Evolutionary conservation across 2,329 filamentous ascomycete species (phyloP), one percentile per base, ranked within the genome.

Genomic region (Aspergillus proliferans): DNA sequence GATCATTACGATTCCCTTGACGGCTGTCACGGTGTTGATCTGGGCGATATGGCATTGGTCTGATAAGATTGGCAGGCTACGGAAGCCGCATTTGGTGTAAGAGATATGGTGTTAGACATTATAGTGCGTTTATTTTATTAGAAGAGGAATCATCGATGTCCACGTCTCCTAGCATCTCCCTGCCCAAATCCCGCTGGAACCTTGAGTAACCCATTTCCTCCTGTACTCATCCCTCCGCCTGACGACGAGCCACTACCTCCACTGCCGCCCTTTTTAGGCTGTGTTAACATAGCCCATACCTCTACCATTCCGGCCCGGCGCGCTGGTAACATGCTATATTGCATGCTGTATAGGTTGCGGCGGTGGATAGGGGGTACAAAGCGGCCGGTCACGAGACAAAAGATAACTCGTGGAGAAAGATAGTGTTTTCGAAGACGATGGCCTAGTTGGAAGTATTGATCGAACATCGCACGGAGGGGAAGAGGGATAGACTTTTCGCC

Each of bases 321-420:
- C 6, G 88, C 86, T 0, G 94, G 94, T 38, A 98, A 78, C 89
- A 97, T 97, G 72, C 89, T 95, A 70, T 98, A 98, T 71, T 98
- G 93, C 61, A 98, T 76, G 58, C 89, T 94, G 71, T 98, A 98
- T 45, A 98, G 77, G 63, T 93, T 94, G 64, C 91, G 92, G 46
- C 94, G 82, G 65, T 96, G 91, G 44, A 98, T 94, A 0, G 94
- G 92, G 10, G 92, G 93, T 1, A 97, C 90, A 57, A 96, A 96
- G 52, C 87, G 87, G 50, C 93, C 93, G 0, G 89, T 95, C 21
- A 91, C 76, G 2, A 98, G 83, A 60, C 89, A 93, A 36, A 95
- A 78, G 43, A 97, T 81, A 18, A 98, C 94, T 12, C 85, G 82
- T 0, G 89, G 89, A 0, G 90, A 92, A 40, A 97, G 78, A 67